These are phyloP conservation scores for Arthrobotrys megalospora DNA, from an alignment of 2,329 filamentous ascomycete genomes.

Conservation along the genomic window DNA sequence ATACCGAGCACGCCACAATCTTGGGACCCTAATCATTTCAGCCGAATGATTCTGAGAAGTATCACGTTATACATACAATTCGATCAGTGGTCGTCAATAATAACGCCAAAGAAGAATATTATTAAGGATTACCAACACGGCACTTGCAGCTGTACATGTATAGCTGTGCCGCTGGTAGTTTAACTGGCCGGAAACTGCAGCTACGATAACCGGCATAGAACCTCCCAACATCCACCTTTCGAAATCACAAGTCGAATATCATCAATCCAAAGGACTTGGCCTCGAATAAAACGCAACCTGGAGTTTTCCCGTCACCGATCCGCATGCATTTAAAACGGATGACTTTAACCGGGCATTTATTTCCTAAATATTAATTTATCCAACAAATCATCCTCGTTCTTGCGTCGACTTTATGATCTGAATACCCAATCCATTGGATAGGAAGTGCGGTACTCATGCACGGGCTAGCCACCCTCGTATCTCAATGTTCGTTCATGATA, in stretches of 20 bases:
- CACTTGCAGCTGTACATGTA: background rate
- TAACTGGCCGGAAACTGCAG: conserved; percentile 15
- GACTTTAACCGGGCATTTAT: conserved; percentile 27
- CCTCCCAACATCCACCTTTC: background rate
- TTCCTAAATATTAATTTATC: conserved; percentile 23
- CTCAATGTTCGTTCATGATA: conserved; percentile 8
- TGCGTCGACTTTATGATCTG: background rate
- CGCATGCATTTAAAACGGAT: conserved; percentile 38
- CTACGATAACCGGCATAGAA: conserved; percentile 10
- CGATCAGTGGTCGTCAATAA: conserved; percentile 9
- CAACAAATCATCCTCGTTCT: conserved; percentile 12
- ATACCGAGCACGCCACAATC: conserved; percentile 25
- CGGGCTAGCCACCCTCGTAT: conserved; percentile 7
- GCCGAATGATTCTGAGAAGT: background rate
- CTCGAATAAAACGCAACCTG: background rate
- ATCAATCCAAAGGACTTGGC: background rate
- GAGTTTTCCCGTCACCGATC: background rate
- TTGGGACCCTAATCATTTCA: conserved; percentile 32
- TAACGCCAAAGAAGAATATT: conserved; percentile 1
- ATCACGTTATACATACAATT: conserved; percentile 12
- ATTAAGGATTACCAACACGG: conserved; percentile 21
- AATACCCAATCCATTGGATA: conserved; percentile 20
- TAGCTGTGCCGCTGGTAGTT: conserved; percentile 11
- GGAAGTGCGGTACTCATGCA: conserved; percentile 9
- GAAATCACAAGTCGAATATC: conserved; percentile 2